These are phyloP conservation scores for Pseudocercospora fijiensis DNA, from an alignment of 2,329 filamentous ascomycete species.

Conservation along the genomic window DNA sequence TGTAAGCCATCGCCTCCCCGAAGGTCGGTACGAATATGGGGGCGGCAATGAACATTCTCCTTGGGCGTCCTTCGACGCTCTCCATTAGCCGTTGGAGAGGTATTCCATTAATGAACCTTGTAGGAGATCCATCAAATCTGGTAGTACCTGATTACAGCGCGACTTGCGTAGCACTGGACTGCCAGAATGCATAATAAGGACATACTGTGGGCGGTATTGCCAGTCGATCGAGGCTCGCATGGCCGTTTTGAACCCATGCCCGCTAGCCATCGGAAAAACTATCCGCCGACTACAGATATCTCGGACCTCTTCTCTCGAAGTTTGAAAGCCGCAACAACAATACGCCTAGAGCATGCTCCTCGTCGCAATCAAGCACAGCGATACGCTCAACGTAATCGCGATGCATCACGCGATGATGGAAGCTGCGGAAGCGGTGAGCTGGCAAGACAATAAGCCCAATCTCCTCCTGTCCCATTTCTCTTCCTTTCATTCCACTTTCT, in stretches of 20 bases:
- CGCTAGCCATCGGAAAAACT: slow-evolving; percentile 10
- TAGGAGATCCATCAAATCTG: not conserved
- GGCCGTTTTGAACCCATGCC: not conserved
- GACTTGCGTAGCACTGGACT: too few relatives aligned
- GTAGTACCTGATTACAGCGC: not conserved
- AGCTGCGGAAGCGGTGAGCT: slow-evolving; percentile 23
- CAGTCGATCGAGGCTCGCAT: too few relatives aligned
- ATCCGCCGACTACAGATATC: slow-evolving; percentile 6
- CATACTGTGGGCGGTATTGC: too few relatives aligned
- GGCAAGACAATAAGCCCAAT: slow-evolving; percentile 20
- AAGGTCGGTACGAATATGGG: not conserved
- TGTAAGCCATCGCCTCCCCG: not conserved
- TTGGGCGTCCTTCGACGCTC: not conserved
- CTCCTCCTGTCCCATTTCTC: slow-evolving; percentile 20
- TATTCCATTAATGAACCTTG: not conserved
- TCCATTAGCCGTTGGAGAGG: not conserved
- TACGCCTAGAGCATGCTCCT: slow-evolving; percentile 23
- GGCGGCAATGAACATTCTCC: not conserved
- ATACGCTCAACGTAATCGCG: slow-evolving; percentile 21
- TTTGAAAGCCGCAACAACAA: slow-evolving; percentile 20
- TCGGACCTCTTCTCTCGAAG: slow-evolving; percentile 10
- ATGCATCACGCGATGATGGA: slow-evolving; percentile 21
- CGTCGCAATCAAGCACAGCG: slow-evolving; percentile 27
- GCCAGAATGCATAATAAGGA: too few relatives aligned
- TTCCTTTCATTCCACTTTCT: slow-evolving; percentile 18